Evolutionary conservation across 768 basidiomycete genomes (phyloP).

Genomic region (Boletus pseudopeckii): DNA sequence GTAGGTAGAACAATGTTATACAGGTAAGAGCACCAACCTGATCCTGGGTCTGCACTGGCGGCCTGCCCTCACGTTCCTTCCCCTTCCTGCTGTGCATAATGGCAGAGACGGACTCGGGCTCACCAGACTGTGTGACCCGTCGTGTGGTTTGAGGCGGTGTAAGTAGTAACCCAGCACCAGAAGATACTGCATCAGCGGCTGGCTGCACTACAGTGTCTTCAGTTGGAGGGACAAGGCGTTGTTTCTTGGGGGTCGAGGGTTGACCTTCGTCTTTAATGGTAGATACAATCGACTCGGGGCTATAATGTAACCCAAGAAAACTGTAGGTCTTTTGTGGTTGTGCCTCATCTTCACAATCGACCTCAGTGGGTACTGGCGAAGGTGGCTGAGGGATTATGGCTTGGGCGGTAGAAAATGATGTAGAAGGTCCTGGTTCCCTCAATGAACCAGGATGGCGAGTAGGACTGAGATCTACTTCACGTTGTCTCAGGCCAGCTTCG

Average conservation of each 20-base stretch:
- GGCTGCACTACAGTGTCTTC: neutral
- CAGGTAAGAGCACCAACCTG: conserved; percentile 13
- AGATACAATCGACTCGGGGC: conserved; percentile 8
- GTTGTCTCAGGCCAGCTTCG: conserved; percentile 15
- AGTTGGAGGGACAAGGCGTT: conserved; percentile 3
- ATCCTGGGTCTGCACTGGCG: neutral
- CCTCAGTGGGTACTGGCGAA: conserved; percentile 26
- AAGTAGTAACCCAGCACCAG: conserved; percentile 3
- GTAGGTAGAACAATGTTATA: neutral
- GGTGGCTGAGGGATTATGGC: conserved; percentile 17
- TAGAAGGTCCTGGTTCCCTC: conserved; percentile 1
- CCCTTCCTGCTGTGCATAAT: conserved; percentile 19
- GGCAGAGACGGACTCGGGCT: neutral
- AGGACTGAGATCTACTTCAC: conserved; percentile 11
- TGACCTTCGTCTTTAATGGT: conserved; percentile 11
- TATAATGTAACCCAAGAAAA: conserved; percentile 24
- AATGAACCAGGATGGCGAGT: conserved; percentile 3
- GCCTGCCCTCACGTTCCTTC: conserved; percentile 23
- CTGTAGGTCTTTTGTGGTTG: conserved; percentile 14
- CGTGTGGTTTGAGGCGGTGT: conserved; percentile 30
- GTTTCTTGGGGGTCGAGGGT: conserved; percentile 27
- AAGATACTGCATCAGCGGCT: neutral
- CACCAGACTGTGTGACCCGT: neutral
- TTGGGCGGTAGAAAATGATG: neutral
- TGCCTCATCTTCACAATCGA: conserved; percentile 18